Base-by-base conservation (phyloP, 768 basidiomycete species). In the Sutorius australiensis region DNA sequence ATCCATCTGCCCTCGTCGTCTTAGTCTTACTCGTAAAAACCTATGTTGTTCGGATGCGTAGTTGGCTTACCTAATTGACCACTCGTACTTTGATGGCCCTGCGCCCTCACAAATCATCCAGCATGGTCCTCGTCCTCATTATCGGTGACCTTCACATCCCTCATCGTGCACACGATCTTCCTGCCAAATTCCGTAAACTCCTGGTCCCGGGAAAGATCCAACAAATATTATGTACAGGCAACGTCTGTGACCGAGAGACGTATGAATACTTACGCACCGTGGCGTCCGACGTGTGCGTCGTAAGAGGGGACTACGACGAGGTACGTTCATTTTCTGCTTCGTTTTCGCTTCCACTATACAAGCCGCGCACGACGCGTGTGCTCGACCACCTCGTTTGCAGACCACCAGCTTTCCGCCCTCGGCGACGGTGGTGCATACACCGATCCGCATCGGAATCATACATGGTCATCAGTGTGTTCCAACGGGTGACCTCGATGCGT, bases 71-170 rank as follows among this genome's bases (percentile, higher is more conserved):
- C 57, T 67, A 67, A 67, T 57, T 3, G 9, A 45, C 8, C 45
- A 42, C 51, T 34, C 46, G 31, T 5, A 5, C 38, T 38, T 51
- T 14, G 27, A 30, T 19, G n/a, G 11, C 16, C 28, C 38, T 24
- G 31, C 28, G 12, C 32, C 36, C 34, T 54, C 50, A 16, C 43
- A 47, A 47, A 37, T 57, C 53, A 4, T 56, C 54, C 61, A 70
- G 52, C 58, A 69, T 69, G 68, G 68, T 95, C 85, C 87, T 98
- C 58, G 95, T 99, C 38, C 89, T 98, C 51, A 84, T 97, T 63
- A 92, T 98, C 58, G 95, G 95, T 47, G 97, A 99, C 77, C 81
- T 98, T 19, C 95, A 98, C 70, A 98, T 98, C 65, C 97, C 97
- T 1, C 87, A 92, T 68, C 76, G 91, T 40, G 77, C 75, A 9